Evolutionary conservation across 78 protist species (phyloP).

Genomic region (Dictyostelium citrinum): DNA sequence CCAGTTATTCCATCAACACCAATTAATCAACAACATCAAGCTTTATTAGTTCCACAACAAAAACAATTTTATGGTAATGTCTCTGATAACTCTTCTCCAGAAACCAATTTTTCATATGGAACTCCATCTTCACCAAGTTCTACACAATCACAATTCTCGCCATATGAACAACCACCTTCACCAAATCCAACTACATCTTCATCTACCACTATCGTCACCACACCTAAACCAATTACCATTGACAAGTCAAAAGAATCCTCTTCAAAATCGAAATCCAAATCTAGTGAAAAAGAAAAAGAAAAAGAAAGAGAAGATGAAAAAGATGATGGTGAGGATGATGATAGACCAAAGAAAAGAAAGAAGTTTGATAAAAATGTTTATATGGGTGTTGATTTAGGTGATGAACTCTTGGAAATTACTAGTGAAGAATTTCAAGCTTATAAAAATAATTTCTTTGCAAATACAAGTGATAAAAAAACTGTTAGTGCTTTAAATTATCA

Average conservation of each 20-base stretch:
- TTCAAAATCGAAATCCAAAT: background rate
- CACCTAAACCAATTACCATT: background rate
- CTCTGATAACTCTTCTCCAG: background rate
- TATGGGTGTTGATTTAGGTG: constrained; percentile 20
- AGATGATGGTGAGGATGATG: background rate
- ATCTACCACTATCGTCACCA: background rate
- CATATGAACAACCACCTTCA: background rate
- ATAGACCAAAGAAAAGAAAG: constrained; percentile 38
- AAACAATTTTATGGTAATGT: background rate
- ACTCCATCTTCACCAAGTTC: background rate
- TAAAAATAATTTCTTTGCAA: constrained; percentile 21
- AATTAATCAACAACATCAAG: background rate
- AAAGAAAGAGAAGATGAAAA: background rate
- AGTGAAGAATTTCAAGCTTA: constrained; percentile 37
- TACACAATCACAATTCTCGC: background rate
- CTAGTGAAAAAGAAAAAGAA: background rate
- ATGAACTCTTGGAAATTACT: constrained; percentile 11
- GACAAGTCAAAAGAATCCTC: background rate
- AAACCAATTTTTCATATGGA: background rate
- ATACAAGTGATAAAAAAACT: background rate
- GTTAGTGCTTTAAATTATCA: constrained; percentile 13
- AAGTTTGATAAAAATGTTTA: constrained; percentile 27
- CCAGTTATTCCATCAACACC: background rate
- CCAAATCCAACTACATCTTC: background rate
- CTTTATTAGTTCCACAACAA: background rate